Evolutionary conservation across 768 basidiomycete species (phyloP).

Genomic region (Chalciporus pseudorubinellus): DNA sequence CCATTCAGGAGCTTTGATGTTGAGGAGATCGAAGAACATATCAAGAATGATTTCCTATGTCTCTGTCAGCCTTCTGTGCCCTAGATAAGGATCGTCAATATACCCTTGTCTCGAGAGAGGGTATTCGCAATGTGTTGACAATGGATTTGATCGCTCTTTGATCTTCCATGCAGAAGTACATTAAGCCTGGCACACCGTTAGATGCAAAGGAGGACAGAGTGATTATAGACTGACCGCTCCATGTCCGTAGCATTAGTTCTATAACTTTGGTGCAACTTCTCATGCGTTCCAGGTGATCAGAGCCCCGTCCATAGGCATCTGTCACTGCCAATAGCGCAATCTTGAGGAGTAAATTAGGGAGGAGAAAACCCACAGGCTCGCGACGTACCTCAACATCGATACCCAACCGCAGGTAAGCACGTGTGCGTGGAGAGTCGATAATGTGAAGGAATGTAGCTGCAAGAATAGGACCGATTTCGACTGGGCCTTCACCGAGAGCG

Average conservation of each 20-base stretch:
- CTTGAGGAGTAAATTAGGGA: slow-evolving; percentile 36
- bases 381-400: slow-evolving; percentile 80
- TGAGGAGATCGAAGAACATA: slow-evolving; percentile 90
- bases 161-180: slow-evolving; percentile 92
- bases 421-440: slow-evolving; percentile 79
- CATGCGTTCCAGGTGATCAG: slow-evolving; percentile 77
- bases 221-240: slow-evolving; percentile 70
- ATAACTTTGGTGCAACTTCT: slow-evolving; percentile 75
- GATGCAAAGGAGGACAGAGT: background rate
- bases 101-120: slow-evolving; percentile 83
- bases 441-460: slow-evolving; percentile 80
- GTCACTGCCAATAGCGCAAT: slow-evolving; percentile 87
- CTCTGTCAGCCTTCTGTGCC: slow-evolving; percentile 10
- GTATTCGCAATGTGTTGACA: slow-evolving; percentile 83
- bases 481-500: slow-evolving; percentile 85
- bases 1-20: slow-evolving; percentile 92
- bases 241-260: slow-evolving; percentile 81
- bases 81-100: background rate
- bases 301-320: slow-evolving; percentile 85
- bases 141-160: slow-evolving; percentile 83
- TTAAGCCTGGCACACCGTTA: slow-evolving; percentile 55
- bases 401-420: slow-evolving; percentile 75
- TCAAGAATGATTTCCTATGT: slow-evolving; percentile 86
- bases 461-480: slow-evolving; percentile 75
- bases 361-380: background rate